Base-by-base conservation (phyloP, 371 early-diverging fungal species). In the Mortierella sp. region DNA sequence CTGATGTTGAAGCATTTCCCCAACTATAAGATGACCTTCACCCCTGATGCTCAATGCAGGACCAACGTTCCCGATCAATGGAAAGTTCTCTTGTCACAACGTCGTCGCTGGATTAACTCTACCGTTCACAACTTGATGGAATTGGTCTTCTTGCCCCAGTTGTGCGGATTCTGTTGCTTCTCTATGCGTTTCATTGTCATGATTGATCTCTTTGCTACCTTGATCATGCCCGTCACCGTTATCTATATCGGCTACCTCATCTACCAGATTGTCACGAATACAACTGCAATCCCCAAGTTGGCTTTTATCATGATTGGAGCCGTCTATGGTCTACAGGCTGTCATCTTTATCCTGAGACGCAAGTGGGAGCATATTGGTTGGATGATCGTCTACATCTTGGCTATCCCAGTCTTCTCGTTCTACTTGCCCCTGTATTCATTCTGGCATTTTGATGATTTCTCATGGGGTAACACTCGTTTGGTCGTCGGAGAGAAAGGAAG, bases 1-100 rank as follows among this genome's bases (percentile, higher is more conserved):
- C 88, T 99, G 29, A 95, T 99, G 89, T 87, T 99, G 74, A 99
- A 99, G 85, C 94, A 98, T 76, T 99, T 99, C 88, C 98, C 99
- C 60, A 93, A 96, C 83, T 93, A 95, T 88, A 98, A 98, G 86
- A 95, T 96, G 86, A 96, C 96, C 62, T 99, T 99, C 84, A 95
- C 96, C 4, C 91, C 98, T 1, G 93, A 95, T 66, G 99, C 99
- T 8, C 91, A 93, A 75, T 99, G 99, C 82, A 89, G 90, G 82
- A 99, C 99, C n/a, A 92, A 93, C 51, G 99, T 96, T 17, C 99
- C 99, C 6, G 98, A 98, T 72, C 89, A 91, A 68, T 99, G 98
- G 92, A 85, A 88, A 42, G 91, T 99, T 35, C 86, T 99, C 65
- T 86, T 99, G 42, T 99, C 98, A 5, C 99, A 99, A 85, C 92